Base-by-base conservation (phyloP, 257 asterid genomes). In the Gentiana macrophylla region DNA sequence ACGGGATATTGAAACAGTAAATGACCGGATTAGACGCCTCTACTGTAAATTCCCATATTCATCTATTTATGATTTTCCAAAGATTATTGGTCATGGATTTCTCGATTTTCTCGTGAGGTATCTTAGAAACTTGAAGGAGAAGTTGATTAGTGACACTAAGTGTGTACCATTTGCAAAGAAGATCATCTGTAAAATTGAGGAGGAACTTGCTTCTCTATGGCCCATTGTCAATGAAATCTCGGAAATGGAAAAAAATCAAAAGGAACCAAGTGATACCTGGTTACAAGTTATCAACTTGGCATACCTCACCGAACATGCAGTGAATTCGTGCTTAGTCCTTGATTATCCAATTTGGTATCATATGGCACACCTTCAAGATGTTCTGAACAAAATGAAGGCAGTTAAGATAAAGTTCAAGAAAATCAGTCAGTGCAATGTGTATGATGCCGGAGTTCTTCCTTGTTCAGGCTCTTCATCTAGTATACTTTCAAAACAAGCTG, bases 1-100 rank as follows among this genome's bases (percentile, higher is more conserved):
- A 13, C 24, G 33, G 45, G 45, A 41, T 49, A 4, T 56, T 4
- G 12, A 43, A 5, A 2, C 3, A 24, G 32, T 56, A 12, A 10
- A 56, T n/a, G 35, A 49, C 32, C 13, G 38, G 60, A 48, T 56
- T 35, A 56, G 60, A 56, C 41, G 38, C n/a, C n/a, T n/a, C 47
- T 56, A 56, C 38, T 12, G 13, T 7, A 4, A 15, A 7, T 13
- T 56, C 44, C 37, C 32, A 0, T 7, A 41, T 38, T 56, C 60
- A 55, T 55, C 49, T 2, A 12, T 35, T 37, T 55, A n/a, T 11
- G 7, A 37, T 6, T 55, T 8, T 5, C 60, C 50, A 2, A 56
- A 15, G 49, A 9, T 24, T 35, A 41, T 15, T 24, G 12, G 43
- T 1, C 41, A 9, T 3, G 12, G 49, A 24, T 15, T 56, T 5